phyloP scores from a whole-genome alignment of 1,139 yeast genomes.

The Lodderomyces oxycetoniae region DNA sequence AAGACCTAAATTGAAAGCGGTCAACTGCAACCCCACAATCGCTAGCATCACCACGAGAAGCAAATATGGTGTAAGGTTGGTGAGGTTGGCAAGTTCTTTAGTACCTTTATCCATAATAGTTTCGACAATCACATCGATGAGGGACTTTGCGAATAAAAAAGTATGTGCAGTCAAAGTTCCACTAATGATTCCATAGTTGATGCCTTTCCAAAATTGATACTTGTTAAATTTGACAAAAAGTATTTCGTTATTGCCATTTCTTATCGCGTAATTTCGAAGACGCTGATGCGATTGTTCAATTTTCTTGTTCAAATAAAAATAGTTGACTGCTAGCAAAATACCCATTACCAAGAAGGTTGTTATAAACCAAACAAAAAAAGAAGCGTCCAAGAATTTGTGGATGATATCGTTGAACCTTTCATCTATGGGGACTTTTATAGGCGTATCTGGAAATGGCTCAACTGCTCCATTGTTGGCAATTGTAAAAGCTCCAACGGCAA shows the following conservation, averaged over 20 bases:
- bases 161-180: constrained; percentile 87
- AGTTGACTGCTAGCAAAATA: constrained; percentile 23
- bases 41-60: constrained; percentile 57
- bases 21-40: constrained; percentile 71
- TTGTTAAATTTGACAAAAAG: constrained; percentile 11
- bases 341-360: constrained; percentile 30
- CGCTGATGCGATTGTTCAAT: constrained; percentile 9
- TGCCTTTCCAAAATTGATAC: constrained; percentile 42
- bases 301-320: constrained; percentile 9
- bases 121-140: constrained; percentile 62
- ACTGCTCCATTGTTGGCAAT: constrained; percentile 55
- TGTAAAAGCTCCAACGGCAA: constrained; percentile 71
- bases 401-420: constrained; percentile 27
- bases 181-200: constrained; percentile 62
- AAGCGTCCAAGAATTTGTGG: constrained; percentile 22
- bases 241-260: constrained; percentile 2
- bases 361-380: constrained; percentile 38
- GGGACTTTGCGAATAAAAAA: constrained; percentile 74
- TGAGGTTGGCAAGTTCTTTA: constrained; percentile 12
- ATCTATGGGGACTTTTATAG: constrained; percentile 14
- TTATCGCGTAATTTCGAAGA: constrained; percentile 10
- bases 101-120: constrained; percentile 27
- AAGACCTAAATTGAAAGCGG: constrained; percentile 70
- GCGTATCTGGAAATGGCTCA: constrained; percentile 14
- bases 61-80: constrained; percentile 36